Conservation (phyloP, 768 basidiomycete genomes). For the Cubamyces sp. region DNA sequence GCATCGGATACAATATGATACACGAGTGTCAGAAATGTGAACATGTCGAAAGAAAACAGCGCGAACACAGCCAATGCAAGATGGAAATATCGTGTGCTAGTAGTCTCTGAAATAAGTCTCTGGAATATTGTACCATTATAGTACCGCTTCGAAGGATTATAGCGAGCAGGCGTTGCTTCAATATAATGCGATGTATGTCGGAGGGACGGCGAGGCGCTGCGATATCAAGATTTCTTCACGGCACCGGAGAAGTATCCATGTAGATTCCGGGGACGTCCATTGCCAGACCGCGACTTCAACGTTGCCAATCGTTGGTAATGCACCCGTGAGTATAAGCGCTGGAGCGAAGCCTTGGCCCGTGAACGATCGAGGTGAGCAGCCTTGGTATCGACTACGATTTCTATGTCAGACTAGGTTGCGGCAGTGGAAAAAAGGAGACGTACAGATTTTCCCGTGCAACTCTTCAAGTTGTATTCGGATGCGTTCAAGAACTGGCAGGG, state of each 20-base stretch:
- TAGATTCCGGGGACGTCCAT: constrained; percentile 23
- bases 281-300: constrained; percentile 27
- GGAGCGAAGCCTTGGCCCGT: constrained; percentile 68
- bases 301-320: constrained; percentile 58
- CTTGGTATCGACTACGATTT: constrained; percentile 63
- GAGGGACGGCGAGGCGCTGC: too few relatives aligned
- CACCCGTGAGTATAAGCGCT: constrained; percentile 64
- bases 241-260: constrained; percentile 14
- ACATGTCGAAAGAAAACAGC: too few relatives aligned
- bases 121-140: too few relatives aligned
- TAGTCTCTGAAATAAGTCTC: too few relatives aligned
- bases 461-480: constrained; percentile 52
- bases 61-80: too few relatives aligned
- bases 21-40: too few relatives aligned
- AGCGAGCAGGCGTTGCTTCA: too few relatives aligned
- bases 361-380: constrained; percentile 79
- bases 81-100: too few relatives aligned
- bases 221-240: not conserved
- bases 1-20: too few relatives aligned
- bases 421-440: constrained; percentile 29
- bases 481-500: constrained; percentile 42
- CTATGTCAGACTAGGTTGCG: not conserved
- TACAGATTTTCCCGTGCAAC: constrained; percentile 66
- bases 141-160: too few relatives aligned
- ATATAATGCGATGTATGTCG: too few relatives aligned